Percentiles rank a stretch among this genome's conserved stretches.
Conservation (phyloP, 2,329 filamentous ascomycete genomes). For the Grosmannia serpens region DNA sequence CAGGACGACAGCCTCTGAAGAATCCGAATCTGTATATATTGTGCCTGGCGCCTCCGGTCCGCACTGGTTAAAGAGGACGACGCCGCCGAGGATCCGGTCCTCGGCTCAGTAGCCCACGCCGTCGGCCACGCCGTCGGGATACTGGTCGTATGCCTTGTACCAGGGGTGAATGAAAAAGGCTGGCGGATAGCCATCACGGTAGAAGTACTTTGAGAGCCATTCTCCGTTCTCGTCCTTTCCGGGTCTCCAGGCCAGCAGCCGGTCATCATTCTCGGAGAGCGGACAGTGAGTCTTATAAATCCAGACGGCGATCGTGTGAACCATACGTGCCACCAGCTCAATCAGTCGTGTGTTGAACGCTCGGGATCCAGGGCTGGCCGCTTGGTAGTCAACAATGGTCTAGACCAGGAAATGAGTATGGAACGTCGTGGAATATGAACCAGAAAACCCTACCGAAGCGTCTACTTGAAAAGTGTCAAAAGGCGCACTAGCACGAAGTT, state of each 20-base stretch:
- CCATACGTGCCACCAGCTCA: conserved; percentile 18
- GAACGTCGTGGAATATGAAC: background rate
- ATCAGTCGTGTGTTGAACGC: conserved; percentile 19
- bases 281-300: conserved; percentile 14
- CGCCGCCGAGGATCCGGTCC: conserved; percentile 16
- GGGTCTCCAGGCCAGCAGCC: conserved; percentile 13
- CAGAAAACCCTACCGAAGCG: background rate
- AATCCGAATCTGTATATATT: background rate
- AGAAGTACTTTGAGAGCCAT: background rate
- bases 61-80: conserved; percentile 14
- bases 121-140: conserved; percentile 18
- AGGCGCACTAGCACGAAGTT: background rate
- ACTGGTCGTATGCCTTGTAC: conserved; percentile 18
- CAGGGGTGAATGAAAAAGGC: conserved; percentile 18
- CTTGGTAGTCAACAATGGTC: conserved; percentile 12
- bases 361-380: conserved; percentile 14
- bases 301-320: conserved; percentile 19
- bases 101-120: conserved; percentile 20
- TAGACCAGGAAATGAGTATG: background rate
- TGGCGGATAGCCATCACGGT: conserved; percentile 5
- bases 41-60: background rate
- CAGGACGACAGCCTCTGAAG: background rate
- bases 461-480: conserved; percentile 1
- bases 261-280: conserved; percentile 15
- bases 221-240: conserved; percentile 6